Evolutionary conservation across 352 stramenopile species (phyloP), one percentile per base, ranked within the genome.

Genomic region (Pythium aquatile): DNA sequence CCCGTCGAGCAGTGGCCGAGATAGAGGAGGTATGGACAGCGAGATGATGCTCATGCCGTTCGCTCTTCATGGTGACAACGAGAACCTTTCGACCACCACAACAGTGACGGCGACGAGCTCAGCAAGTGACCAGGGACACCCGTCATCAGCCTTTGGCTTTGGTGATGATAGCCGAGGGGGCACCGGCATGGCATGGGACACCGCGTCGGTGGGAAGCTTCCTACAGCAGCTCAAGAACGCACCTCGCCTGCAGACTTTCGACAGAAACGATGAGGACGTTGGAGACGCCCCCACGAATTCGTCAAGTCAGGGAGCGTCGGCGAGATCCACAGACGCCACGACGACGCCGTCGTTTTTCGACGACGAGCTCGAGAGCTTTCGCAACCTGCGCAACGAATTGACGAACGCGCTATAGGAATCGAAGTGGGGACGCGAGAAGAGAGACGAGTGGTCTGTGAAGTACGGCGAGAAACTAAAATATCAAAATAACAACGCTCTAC

Each of bases 151-250:
- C 30, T 42, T 70, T 10, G 39, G 70, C 60, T 55, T 32, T 26
- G 26, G 3, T 24, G 53, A 52, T 11, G 65, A 58, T 14, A 72
- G 65, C 52, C 42, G 61, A 5, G 63, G 61, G 2, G 35, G 67
- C 4, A 55, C 52, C 20, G 44, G 44, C 40, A 49, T 63, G 30
- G 59, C 29, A 2, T 81, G 79, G 66, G 77, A 89, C 10, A 86
- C 75, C 9, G 83, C 82, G 10, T 85, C 80, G 0, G 83, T 95
- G 30, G 84, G 84, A 3, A 87, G 76, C 57, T 95, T 95, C 52
- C 64, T 95, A 2, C 75, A 93, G 55, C 81, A 93, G 55, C 64
- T 95, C 32, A 93, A 93, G 68, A 76, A 91, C 39, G 86, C 84
- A 7, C 86, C 84, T 26, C 81, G 78, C 3, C 62, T 94, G 11